Evolutionary conservation across 768 basidiomycete species (phyloP), one percentile per base, ranked within the genome.

Genomic region (Mrakia frigida): DNA sequence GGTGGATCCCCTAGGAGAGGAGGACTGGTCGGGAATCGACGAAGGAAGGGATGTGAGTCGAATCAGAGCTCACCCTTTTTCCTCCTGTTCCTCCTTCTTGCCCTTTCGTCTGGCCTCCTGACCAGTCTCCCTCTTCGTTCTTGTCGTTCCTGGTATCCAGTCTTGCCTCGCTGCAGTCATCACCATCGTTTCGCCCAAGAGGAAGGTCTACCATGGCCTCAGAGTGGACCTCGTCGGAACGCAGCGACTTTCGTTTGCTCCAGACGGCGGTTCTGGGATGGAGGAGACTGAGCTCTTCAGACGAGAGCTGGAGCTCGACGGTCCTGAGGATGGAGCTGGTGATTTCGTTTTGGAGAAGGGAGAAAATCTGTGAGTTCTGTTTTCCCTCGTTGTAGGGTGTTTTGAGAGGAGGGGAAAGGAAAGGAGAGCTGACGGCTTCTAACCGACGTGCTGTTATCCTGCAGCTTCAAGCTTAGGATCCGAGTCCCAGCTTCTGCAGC

Each of bases 321-420:
- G 53, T 14, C 60, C 39, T 0, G 56, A 23, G 67, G 70, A 46
- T 23, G 61, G 61, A 87, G 60, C 46, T 23, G 77, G 39, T 28
- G 78, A 6, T 13, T 77, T n/a, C n/a, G 56, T n/a, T 13, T 77
- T 39, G 21, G 78, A 31, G 3, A 74, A 37, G 61, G 79, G 53
- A 67, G 80, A 82, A 56, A 33, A 33, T 14, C n/a, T 37, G 61
- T 63, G 6, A 33, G 61, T 37, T 33, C 33, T 4, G 11, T 5
- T 21, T 14, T 63, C 33, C 1, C 2, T 6, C 21, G 23, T n/a
- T n/a, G n/a, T n/a, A 25, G 9, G 56, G 56, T 59, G 9, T 14
- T 60, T n/a, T 4, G 1, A 2, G 31, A 35, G 31, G 60, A 31
- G 16, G 13, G 16, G 28, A 35, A 31, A 31, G 60, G 31, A 9